Conservation (phyloP, 495 filamentous ascomycete genomes). For the Pseudotulostoma volvatum region DNA sequence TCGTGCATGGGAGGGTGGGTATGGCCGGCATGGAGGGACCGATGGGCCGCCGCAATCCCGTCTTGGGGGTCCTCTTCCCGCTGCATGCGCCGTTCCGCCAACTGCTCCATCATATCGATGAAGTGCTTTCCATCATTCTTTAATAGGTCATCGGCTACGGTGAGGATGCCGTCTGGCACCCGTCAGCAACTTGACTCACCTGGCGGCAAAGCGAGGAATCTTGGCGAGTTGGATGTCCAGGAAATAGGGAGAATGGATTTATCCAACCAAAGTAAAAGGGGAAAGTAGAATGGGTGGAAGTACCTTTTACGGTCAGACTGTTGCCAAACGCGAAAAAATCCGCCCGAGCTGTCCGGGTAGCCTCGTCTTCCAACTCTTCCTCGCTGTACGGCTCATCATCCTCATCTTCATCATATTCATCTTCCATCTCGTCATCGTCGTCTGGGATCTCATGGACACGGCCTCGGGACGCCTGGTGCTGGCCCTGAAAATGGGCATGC, state of each 20-base stretch:
- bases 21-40: constrained; percentile 43
- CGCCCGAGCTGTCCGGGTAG: constrained; percentile 34
- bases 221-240: no score
- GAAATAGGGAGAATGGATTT: constrained; percentile 3
- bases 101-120: constrained; percentile 99
- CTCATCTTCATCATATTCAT: constrained; percentile 34
- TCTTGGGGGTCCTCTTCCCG: constrained; percentile 82
- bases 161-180: constrained; percentile 79
- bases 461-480: constrained; percentile 33
- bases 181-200: no score
- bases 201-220: no score
- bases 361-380: constrained; percentile 36
- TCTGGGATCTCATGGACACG: constrained; percentile 48
- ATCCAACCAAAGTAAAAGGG: constrained; percentile 1
- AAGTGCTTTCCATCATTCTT: constrained; percentile 99
- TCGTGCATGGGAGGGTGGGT: constrained; percentile 55
- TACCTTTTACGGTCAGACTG: constrained; percentile 93
- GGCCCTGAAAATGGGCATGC: constrained; percentile 27
- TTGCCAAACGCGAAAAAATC: constrained; percentile 97
- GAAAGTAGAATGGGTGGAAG: constrained; percentile 11
- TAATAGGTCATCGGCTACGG: constrained; percentile 91
- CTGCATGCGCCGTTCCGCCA: constrained; percentile 93
- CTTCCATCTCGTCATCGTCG: constrained; percentile 44
- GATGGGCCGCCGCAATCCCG: constrained; percentile 40
- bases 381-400: constrained; percentile 38